phyloP scores from a whole-genome alignment of 768 basidiomycete species.

The Suillus subalutaceus region DNA sequence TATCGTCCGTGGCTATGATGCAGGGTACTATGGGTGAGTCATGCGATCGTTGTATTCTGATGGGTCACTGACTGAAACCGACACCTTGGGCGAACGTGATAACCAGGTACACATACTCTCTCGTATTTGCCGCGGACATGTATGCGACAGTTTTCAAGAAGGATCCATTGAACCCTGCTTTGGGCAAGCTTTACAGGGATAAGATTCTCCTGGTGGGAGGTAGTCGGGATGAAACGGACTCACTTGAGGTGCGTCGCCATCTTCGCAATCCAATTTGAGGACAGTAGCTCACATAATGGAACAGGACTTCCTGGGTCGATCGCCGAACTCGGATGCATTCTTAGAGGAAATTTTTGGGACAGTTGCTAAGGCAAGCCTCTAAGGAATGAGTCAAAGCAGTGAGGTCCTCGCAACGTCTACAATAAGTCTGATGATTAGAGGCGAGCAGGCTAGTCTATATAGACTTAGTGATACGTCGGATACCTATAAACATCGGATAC shows the following conservation, averaged over 20 bases:
- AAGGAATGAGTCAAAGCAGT: neutral
- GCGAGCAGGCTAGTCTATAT: too few relatives aligned
- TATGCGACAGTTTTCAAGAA: conserved; percentile 78
- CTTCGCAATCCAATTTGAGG: neutral
- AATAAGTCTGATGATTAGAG: neutral
- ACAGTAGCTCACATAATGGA: conserved; percentile 1
- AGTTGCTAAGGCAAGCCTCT: conserved; percentile 39
- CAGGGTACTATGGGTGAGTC: conserved; percentile 54
- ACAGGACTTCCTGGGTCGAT: conserved; percentile 78
- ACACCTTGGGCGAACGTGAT: neutral
- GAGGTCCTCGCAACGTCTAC: neutral
- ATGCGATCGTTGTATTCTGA: neutral
- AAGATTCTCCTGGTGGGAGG: conserved; percentile 77
- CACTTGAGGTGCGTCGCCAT: conserved; percentile 56
- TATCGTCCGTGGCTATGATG: conserved; percentile 74
- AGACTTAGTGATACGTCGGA: too few relatives aligned
- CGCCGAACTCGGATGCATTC: conserved; percentile 77
- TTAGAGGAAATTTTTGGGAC: conserved; percentile 63
- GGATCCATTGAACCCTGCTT: conserved; percentile 72
- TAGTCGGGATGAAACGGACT: conserved; percentile 77
- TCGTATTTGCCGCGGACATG: conserved; percentile 64
- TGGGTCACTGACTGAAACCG: neutral
- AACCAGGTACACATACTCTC: conserved; percentile 68
- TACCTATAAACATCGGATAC: too few relatives aligned
- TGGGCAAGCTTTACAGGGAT: conserved; percentile 71